phyloP scores from a whole-genome alignment of 192 early-diverging fungal genomes.

The Coemansia sp. region DNA sequence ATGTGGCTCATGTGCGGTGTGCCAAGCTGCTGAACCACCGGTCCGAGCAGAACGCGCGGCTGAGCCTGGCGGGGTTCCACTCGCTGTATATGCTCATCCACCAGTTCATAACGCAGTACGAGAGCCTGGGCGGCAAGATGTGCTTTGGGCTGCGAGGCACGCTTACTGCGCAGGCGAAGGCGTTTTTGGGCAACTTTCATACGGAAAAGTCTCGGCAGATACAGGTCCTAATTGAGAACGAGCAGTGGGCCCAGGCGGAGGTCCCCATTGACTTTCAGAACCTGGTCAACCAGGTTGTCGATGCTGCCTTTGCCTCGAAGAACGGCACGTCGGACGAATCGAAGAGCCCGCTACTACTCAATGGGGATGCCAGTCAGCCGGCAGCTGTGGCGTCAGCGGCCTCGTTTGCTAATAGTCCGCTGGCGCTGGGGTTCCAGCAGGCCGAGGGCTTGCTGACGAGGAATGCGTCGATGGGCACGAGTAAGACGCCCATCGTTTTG shows the following conservation, averaged over 20 bases:
- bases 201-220: constrained; percentile 88
- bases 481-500: background rate
- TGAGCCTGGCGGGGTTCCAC: constrained; percentile 87
- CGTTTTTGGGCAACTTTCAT: constrained; percentile 91
- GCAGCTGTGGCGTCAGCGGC: background rate
- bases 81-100: constrained; percentile 74
- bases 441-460: background rate
- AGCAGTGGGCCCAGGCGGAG: constrained; percentile 92
- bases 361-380: background rate
- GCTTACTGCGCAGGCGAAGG: constrained; percentile 87
- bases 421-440: constrained; percentile 9
- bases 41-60: constrained; percentile 83
- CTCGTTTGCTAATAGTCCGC: constrained; percentile 14
- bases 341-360: constrained; percentile 14
- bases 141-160: constrained; percentile 90
- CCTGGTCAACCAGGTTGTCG: constrained; percentile 71
- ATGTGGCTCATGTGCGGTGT: constrained; percentile 82
- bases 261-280: constrained; percentile 94
- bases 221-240: constrained; percentile 86
- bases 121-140: constrained; percentile 76
- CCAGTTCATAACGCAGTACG: constrained; percentile 79
- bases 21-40: constrained; percentile 85
- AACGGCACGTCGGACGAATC: background rate
- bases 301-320: constrained; percentile 30
- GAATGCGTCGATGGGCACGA: background rate